Evolutionary conservation across 2,329 filamentous ascomycete genomes (phyloP), one percentile per base, ranked within the genome.

Genomic region (Penicillium vulpinum): DNA sequence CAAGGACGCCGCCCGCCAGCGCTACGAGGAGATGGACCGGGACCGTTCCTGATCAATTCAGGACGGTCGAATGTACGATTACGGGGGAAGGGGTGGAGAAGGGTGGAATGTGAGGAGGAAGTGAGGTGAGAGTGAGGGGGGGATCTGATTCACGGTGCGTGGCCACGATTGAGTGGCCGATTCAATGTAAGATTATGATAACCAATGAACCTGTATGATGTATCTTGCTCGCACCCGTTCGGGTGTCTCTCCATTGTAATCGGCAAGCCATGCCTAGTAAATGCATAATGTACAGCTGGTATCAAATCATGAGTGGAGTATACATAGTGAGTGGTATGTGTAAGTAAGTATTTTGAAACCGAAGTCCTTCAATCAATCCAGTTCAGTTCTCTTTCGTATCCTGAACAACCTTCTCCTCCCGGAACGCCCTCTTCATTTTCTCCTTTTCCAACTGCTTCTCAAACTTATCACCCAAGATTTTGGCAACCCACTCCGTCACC

Each of bases 401-500:
- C 45, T 57, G 57, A 35, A 60, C 41, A 7, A 18, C 52, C 46
- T 44, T 45, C n/a, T 51, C 38, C 43, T 56, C 26, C 47, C 54
- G 54, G 54, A 64, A 52, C 46, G 50, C 55, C 58, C 54, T 63
- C 58, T 65, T 66, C 62, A 63, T 63, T 53, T 64, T 67, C 59
- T 71, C 68, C 64, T 67, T 70, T 60, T 70, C 71, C 59, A 74
- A 67, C 54, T 77, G 72, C 63, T 75, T 75, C 59, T 74, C 74
- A 61, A 80, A 78, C 66, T 81, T 81, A 63, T 78, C 72, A 45
- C 74, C 78, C 60, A 84, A 59, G 4, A 81, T 73, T 49, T 69
- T 77, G 8, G 74, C 77, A 52, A 84, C 69, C 81, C 81, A 84
- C 57, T 79, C 78, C 62, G 82, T 82, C 55, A 84, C 77, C 61